Base-by-base conservation (phyloP, 2,329 filamentous ascomycete genomes). In the Pestalotiopsis sp. region DNA sequence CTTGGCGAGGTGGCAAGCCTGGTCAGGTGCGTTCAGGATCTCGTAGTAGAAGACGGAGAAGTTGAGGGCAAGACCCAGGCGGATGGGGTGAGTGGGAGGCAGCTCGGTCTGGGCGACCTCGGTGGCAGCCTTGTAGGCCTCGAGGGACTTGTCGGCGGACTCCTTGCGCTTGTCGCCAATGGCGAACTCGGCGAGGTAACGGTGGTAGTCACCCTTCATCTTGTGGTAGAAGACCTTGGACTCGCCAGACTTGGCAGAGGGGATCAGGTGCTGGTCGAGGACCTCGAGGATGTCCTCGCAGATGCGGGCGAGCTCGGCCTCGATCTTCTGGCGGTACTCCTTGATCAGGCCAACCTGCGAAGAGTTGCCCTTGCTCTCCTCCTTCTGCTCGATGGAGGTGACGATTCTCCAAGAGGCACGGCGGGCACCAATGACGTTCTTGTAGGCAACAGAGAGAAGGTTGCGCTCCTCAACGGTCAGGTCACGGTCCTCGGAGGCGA, bases 191-290 rank as follows among this genome's bases (percentile, higher is more conserved):
- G 95, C 95, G 72, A 98, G 93, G 87, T 98, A 98, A 82, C 95
- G 94, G 91, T 98, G 94, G 90, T 98, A 98, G 86, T 98, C 95
- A 84, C 95, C 95, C 93, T 97, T 98, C 95, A 98, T 98, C 92
- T 98, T 98, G 92, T 98, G 95, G 88, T 98, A 98, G 87, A 98
- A 98, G 78, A 98, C 95, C 91, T 98, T 98, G 79, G 94, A 97
- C 89, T 98, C 95, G 84, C 95, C 95, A 79, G 91, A 94, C 88
- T 96, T 92, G 77, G 95, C 95, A 78, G 93, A 96, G 77, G 94
- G 93, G 79, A 98, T 98, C 79, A 98, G 88, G 87, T 95, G 93
- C 85, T 95, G 85, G 86, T 98, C 94, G 69, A 98, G 90, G 77
- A 97, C 95, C 78, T 97, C 93, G 73, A 98, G 92, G 81, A 98